phyloP scores from a whole-genome alignment of 2,329 filamentous ascomycete species.

The Atkinsonella texensis region DNA sequence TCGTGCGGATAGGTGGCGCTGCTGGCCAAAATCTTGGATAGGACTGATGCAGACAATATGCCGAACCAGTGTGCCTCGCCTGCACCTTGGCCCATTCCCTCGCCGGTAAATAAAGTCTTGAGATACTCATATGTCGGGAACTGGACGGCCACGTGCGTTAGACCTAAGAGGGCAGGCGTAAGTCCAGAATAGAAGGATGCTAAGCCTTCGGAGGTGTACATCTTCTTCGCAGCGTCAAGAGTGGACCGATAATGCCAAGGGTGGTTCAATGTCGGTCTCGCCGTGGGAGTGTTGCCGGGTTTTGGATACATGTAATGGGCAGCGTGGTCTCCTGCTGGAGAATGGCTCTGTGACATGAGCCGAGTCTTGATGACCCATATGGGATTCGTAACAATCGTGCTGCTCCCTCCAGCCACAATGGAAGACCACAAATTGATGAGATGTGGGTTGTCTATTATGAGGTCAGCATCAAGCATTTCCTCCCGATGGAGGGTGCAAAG shows the following conservation, averaged over 20 bases:
- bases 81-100: slow-evolving; percentile 63
- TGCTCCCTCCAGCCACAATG: slow-evolving; percentile 80
- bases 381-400: slow-evolving; percentile 88
- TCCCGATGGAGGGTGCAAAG: background rate
- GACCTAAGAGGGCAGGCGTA: slow-evolving; percentile 77
- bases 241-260: slow-evolving; percentile 89
- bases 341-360: slow-evolving; percentile 81
- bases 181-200: slow-evolving; percentile 91
- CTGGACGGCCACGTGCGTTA: slow-evolving; percentile 93
- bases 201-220: slow-evolving; percentile 85
- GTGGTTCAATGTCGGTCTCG: slow-evolving; percentile 44
- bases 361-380: slow-evolving; percentile 99
- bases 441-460: slow-evolving; percentile 54
- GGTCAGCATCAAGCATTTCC: background rate
- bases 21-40: slow-evolving; percentile 91
- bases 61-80: slow-evolving; percentile 60
- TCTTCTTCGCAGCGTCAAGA: slow-evolving; percentile 83
- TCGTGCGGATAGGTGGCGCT: slow-evolving; percentile 96
- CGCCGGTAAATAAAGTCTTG: slow-evolving; percentile 80
- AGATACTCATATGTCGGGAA: slow-evolving; percentile 94
- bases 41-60: slow-evolving; percentile 75
- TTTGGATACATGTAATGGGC: slow-evolving; percentile 35
- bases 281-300: slow-evolving; percentile 40
- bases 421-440: slow-evolving; percentile 80
- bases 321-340: slow-evolving; percentile 32